These are phyloP conservation scores for Taphrina confusa DNA, from an alignment of 1,139 yeast species.

Conservation along the genomic window DNA sequence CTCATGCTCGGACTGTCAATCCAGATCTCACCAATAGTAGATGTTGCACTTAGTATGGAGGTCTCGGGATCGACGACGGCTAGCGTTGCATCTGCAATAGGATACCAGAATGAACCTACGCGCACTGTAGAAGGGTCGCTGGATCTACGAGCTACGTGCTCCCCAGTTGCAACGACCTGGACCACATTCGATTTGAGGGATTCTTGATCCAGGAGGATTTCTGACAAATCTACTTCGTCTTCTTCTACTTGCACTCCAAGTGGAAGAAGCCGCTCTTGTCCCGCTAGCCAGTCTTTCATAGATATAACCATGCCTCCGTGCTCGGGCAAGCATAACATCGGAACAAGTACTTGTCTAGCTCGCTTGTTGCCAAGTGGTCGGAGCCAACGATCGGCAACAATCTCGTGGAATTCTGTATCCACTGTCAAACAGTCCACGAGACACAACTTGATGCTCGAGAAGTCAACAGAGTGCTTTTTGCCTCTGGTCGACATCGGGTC, in stretches of 20 bases:
- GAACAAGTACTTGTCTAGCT: conserved; percentile 79
- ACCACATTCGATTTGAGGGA: conserved; percentile 75
- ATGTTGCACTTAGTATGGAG: conserved; percentile 61
- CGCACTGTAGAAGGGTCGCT: conserved; percentile 54
- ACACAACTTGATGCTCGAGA: conserved; percentile 83
- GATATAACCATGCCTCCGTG: conserved; percentile 96
- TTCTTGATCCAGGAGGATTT: conserved; percentile 76
- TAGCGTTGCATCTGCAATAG: conserved; percentile 87
- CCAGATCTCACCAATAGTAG: conserved; percentile 97
- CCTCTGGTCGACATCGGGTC: conserved; percentile 84
- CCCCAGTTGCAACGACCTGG: conserved; percentile 62
- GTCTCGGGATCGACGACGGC: conserved; percentile 96
- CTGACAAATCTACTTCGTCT: conserved; percentile 54
- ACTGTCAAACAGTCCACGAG: conserved; percentile 86
- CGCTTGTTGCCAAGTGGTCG: conserved; percentile 83
- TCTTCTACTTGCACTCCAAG: conserved; percentile 45
- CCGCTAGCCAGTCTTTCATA: conserved; percentile 85
- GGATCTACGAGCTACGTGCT: conserved; percentile 44
- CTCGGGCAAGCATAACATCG: conserved; percentile 83
- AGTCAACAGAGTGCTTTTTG: conserved; percentile 74
- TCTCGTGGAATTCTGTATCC: conserved; percentile 90
- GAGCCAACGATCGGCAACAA: conserved; percentile 87
- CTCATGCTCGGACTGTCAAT: conserved; percentile 84
- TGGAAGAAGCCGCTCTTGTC: conserved; percentile 57
- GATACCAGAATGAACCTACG: conserved; percentile 91